These are phyloP conservation scores for Nemania sp. DNA, from an alignment of 2,329 filamentous ascomycete species.

Conservation along the genomic window DNA sequence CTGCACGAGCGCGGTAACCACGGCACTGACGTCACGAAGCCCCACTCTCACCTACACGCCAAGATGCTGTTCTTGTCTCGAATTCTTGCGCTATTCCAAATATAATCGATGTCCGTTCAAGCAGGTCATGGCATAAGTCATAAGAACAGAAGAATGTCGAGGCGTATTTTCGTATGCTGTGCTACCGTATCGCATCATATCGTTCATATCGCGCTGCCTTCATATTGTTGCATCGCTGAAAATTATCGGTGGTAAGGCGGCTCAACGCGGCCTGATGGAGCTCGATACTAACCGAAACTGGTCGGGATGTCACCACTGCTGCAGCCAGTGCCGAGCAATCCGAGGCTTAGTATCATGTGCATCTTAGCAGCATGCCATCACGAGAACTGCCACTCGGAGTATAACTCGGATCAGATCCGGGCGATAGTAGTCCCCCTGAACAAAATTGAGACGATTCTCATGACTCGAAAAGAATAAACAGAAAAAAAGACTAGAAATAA, in stretches of 20 bases:
- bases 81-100: not conserved
- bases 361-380: conserved; percentile 4
- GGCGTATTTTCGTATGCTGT: not conserved
- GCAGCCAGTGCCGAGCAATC: conserved; percentile 6
- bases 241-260: not conserved
- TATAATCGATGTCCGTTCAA: not conserved
- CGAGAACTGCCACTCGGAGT: too few relatives aligned
- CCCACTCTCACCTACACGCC: not conserved
- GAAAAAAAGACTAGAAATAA: too few relatives aligned
- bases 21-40: not conserved
- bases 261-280: not conserved
- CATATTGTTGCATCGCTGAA: not conserved
- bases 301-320: not conserved
- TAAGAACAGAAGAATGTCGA: not conserved
- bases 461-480: not conserved
- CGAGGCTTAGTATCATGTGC: conserved; percentile 7
- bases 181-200: too few relatives aligned
- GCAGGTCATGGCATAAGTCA: not conserved
- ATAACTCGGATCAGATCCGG: too few relatives aligned
- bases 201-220: not conserved
- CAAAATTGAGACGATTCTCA: not conserved
- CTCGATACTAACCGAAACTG: not conserved
- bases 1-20: too few relatives aligned
- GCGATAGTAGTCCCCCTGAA: not conserved
- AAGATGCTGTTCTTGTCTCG: not conserved